Percentiles rank a stretch among this genome's conserved stretches.
Evolutionary conservation across 345 rosid species (phyloP).

Genomic region (Sisymbrium altissimum): DNA sequence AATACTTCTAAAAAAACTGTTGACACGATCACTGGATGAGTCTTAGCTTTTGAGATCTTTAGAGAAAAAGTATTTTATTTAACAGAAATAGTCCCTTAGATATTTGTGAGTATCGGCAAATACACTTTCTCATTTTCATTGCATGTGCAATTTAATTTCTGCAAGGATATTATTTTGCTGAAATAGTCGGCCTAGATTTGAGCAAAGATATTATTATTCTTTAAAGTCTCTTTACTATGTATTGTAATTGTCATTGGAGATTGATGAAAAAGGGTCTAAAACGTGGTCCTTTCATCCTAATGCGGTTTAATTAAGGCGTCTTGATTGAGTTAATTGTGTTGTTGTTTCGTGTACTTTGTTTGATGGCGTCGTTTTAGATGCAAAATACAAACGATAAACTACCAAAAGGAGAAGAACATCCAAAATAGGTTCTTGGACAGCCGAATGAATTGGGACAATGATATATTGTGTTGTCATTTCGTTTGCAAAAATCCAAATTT

Average conservation of each 20-base stretch:
- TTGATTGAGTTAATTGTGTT: background rate
- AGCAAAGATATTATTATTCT: too few relatives aligned
- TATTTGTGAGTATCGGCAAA: background rate
- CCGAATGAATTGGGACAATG: background rate
- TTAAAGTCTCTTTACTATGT: background rate
- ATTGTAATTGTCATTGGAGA: background rate
- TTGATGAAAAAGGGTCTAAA: background rate
- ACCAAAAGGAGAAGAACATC: background rate
- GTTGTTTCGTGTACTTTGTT: background rate
- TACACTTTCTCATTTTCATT: background rate
- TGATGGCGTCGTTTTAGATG: background rate
- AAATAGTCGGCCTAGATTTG: too few relatives aligned
- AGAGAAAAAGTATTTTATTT: background rate
- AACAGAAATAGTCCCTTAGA: background rate
- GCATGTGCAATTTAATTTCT: background rate
- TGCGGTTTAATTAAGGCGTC: background rate
- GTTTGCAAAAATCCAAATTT: background rate
- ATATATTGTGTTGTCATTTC: conserved; percentile 23
- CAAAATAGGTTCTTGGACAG: conserved; percentile 4
- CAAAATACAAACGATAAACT: conserved; percentile 9
- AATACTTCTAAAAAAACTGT: too few relatives aligned
- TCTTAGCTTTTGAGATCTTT: background rate
- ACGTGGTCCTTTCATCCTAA: background rate
- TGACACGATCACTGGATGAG: too few relatives aligned
- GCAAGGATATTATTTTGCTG: too few relatives aligned